Percentiles rank a stretch among this genome's conserved stretches.
Conservation (phyloP, 805 yeast species). For the Candida peoriensis region DNA sequence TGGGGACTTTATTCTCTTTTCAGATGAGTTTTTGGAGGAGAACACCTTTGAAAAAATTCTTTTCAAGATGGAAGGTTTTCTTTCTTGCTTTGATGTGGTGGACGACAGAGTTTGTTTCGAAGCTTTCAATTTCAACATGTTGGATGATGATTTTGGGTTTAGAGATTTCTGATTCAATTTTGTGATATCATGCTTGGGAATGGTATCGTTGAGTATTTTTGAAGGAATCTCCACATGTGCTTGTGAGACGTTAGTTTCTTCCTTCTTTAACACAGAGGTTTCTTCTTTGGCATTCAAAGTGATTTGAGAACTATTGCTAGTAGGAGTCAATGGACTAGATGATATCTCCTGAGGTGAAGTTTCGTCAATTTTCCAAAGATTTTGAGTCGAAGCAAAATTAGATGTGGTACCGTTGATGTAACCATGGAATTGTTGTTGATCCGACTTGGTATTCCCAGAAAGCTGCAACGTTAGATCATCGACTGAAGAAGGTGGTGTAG, state of each 20-base stretch:
- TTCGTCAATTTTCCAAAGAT: constrained; percentile 20
- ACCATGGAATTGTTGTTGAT: background rate
- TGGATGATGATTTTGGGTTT: too few relatives aligned
- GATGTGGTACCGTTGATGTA: background rate
- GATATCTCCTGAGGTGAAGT: background rate
- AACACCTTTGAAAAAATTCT: constrained; percentile 18
- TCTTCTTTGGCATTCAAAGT: background rate
- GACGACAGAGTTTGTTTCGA: too few relatives aligned
- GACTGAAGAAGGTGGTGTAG: constrained; percentile 26
- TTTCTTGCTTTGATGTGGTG: too few relatives aligned
- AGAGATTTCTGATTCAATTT: too few relatives aligned
- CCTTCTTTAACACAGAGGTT: background rate
- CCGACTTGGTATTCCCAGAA: constrained; percentile 1
- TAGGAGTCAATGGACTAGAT: background rate
- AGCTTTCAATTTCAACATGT: too few relatives aligned
- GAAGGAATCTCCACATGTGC: background rate
- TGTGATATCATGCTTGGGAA: too few relatives aligned
- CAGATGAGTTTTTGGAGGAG: constrained; percentile 3
- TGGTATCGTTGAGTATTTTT: background rate
- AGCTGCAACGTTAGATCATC: constrained; percentile 23
- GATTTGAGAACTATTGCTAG: background rate
- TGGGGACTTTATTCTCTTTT: background rate
- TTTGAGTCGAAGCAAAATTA: too few relatives aligned
- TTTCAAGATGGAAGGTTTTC: constrained; percentile 19
- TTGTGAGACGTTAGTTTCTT: background rate